A percentile compares a stretch with the other conserved stretches of the same genome.
Evolutionary conservation across 2,329 filamentous ascomycete species (phyloP).

Genomic region (Harringtonia aguacate): DNA sequence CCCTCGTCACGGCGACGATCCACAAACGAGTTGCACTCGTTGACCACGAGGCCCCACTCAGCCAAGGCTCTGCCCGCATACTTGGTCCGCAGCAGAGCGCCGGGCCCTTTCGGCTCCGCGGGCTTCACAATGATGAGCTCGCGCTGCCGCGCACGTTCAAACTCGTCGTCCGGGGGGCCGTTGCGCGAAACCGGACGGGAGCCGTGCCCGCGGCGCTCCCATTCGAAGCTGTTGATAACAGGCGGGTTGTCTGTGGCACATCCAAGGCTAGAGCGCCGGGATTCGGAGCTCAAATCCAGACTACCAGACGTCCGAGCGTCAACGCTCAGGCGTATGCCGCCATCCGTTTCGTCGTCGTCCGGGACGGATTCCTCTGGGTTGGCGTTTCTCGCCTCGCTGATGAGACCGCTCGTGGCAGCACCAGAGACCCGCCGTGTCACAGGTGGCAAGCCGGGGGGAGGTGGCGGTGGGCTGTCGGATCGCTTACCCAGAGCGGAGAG

Average conservation of each 20-base stretch:
- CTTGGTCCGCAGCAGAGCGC: constrained; percentile 35
- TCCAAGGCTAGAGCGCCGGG: too few species aligned
- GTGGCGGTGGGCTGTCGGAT: constrained; percentile 26
- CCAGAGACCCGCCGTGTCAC: constrained; percentile 38
- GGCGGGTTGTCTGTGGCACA: too few species aligned
- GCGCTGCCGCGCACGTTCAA: constrained; percentile 12
- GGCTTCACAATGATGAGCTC: constrained; percentile 25
- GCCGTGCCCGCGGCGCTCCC: not conserved
- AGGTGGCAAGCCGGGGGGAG: constrained; percentile 27
- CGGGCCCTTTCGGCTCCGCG: constrained; percentile 30
- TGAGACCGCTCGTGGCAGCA: constrained; percentile 30
- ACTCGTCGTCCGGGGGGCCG: constrained; percentile 3
- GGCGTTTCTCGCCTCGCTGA: constrained; percentile 41
- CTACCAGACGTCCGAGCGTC: not conserved
- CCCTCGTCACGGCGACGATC: constrained; percentile 67
- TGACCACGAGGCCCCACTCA: constrained; percentile 66
- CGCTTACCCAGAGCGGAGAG: constrained; percentile 15
- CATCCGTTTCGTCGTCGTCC: constrained; percentile 3
- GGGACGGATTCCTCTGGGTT: constrained; percentile 12
- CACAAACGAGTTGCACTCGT: constrained; percentile 73
- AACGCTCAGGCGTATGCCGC: too few species aligned
- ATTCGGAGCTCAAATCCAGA: not conserved
- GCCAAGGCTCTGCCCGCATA: constrained; percentile 66
- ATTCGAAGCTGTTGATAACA: not conserved
- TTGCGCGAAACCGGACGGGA: not conserved